Percentiles rank a stretch among this genome's conserved stretches.
Conservation (phyloP, 345 rosid species). For the Conringia planisiliqua region DNA sequence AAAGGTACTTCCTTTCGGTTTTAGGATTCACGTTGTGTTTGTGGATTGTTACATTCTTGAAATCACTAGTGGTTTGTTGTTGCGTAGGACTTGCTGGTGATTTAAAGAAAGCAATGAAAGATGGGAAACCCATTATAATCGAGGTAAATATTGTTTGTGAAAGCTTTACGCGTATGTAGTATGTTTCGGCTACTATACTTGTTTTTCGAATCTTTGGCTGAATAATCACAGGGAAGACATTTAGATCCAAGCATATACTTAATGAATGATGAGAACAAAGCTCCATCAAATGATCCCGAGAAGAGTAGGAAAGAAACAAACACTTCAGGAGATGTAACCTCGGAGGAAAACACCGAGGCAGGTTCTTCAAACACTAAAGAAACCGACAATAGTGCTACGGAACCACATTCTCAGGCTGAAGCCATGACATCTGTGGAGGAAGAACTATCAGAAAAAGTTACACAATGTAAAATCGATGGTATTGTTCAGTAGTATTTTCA, state of each 20-base stretch:
- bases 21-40: neutral
- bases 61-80: conserved; percentile 8
- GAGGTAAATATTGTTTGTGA: conserved; percentile 48
- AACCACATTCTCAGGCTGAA: conserved; percentile 35
- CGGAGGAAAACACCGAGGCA: conserved; percentile 34
- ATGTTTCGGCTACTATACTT: neutral
- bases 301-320: conserved; percentile 34
- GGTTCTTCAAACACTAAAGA: conserved; percentile 32
- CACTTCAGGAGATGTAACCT: conserved; percentile 25
- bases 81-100: conserved; percentile 93
- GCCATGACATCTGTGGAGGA: conserved; percentile 37
- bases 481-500: neutral
- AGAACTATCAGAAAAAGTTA: conserved; percentile 37
- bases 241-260: conserved; percentile 97
- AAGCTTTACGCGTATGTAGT: neutral
- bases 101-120: conserved; percentile 99
- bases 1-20: conserved; percentile 54
- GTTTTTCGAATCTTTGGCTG: neutral
- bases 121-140: conserved; percentile 96
- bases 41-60: neutral
- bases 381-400: conserved; percentile 24
- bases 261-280: conserved; percentile 83
- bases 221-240: conserved; percentile 73
- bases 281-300: conserved; percentile 41
- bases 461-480: conserved; percentile 42